Conservation (phyloP, 73 alveolate species). For the Paramecium tetraurelia region DNA sequence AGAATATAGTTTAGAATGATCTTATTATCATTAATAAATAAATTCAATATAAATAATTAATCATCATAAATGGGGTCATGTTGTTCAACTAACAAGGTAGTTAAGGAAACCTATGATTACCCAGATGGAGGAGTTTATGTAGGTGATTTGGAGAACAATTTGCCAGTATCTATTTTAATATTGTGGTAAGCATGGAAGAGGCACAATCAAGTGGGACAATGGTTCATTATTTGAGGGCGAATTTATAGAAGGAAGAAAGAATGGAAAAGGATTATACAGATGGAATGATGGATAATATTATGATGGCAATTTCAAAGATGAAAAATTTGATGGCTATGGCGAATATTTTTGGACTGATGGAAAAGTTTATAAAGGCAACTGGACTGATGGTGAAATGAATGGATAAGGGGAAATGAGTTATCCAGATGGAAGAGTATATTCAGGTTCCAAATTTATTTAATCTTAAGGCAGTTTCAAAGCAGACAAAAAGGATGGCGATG, state of each 20-base stretch:
- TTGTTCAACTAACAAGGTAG: conserved; percentile 28
- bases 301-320: conserved; percentile 56
- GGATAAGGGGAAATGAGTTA: conserved; percentile 31
- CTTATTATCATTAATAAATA: background rate
- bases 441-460: background rate
- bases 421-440: conserved; percentile 41
- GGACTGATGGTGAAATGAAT: conserved; percentile 27
- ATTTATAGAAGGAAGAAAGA: conserved; percentile 65
- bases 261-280: conserved; percentile 63
- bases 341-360: conserved; percentile 75
- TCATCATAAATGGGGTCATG: background rate
- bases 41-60: background rate
- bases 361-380: conserved; percentile 60
- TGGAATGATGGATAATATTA: conserved; percentile 39
- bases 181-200: conserved; percentile 66
- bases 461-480: conserved; percentile 40
- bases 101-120: conserved; percentile 66
- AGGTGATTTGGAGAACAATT: background rate
- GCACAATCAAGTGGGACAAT: conserved; percentile 70
- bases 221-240: conserved; percentile 78
- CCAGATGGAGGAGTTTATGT: conserved; percentile 58
- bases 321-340: conserved; percentile 54
- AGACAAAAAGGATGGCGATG: conserved; percentile 48
- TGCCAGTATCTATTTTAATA: background rate
- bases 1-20: conserved; percentile 54